Evolutionary conservation across 148 eudicot genomes (phyloP).

Genomic region (Fagopyrum esculentum): DNA sequence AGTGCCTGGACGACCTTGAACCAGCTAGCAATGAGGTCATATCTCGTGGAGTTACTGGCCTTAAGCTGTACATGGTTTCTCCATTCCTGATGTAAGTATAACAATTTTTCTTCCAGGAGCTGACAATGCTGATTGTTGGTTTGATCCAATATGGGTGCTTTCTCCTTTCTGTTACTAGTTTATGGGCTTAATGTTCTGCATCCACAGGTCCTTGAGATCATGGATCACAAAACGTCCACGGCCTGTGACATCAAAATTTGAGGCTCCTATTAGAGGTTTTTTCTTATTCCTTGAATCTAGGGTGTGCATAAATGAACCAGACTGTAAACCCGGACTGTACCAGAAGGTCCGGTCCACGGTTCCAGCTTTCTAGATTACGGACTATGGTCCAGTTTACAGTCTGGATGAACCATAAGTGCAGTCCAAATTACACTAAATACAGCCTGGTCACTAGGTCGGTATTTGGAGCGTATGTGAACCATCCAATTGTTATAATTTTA

Average conservation of each 20-base stretch:
- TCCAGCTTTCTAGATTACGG: no score
- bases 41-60: slow-evolving; percentile 86
- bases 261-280: slow-evolving; percentile 59
- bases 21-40: slow-evolving; percentile 79
- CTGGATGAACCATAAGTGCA: no score
- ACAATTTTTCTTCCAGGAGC: neutral
- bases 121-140: neutral
- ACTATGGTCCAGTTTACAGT: no score
- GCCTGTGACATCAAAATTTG: slow-evolving; percentile 39
- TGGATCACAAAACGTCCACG: slow-evolving; percentile 79
- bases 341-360: no score
- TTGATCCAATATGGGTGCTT: neutral
- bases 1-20: slow-evolving; percentile 81
- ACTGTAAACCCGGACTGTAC: no score
- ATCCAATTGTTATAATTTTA: no score
- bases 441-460: no score
- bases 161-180: neutral
- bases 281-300: neutral
- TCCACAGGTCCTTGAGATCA: slow-evolving; percentile 56
- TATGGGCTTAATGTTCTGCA: neutral
- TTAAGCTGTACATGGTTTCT: slow-evolving; percentile 98
- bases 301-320: no score
- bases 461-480: no score
- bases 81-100: slow-evolving; percentile 77
- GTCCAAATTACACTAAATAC: no score